Evolutionary conservation across 2,329 filamentous ascomycete species (phyloP), one percentile per base, ranked within the genome.

Genomic region (Xylaria sp.): DNA sequence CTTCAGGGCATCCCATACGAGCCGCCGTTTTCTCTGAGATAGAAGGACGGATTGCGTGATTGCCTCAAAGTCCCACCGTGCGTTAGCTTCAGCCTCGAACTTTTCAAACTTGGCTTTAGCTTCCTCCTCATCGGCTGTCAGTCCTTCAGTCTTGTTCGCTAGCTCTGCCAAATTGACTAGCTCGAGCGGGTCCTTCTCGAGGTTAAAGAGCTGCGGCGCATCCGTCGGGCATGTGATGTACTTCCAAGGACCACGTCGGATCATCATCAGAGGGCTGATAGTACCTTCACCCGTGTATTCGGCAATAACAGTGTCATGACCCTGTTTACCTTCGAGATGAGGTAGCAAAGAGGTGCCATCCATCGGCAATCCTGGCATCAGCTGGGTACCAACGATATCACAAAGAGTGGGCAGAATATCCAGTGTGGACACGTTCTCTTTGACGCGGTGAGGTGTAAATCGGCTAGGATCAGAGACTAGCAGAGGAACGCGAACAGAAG

Each of bases 201-300:
- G 85, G 81, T 98, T 92, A 85, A 90, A 98, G 13, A 98, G 87
- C 82, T 96, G 93, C 37, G 92, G 90, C 39, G 92, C 90, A 78
- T 98, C 94, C 25, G 90, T 91, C 7, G 94, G 90, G 76, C 94
- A 97, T 72, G 89, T 94, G 72, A 96, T 90, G 80, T 94, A 97
- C 84, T 98, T 98, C 93, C 93, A 98, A 56, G 88, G 86, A 9
- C 93, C 93, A 64, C 94, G 91, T 67, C 92, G 90, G 78, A 98
- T 98, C 94, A 98, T 98, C 86, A 97, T 93, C 66, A 97, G 88
- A 1, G 94, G 94, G 4, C 92, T 90, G 65, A 97, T 86, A 1
- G 94, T 97, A 57, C 94, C 94, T 82, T 98, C 94, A 59, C 94
- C 94, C 77, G 95, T 97, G 83, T 98, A 98, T 83, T 98, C 94